Evolutionary conservation across 208 protist species (phyloP), one percentile per base, ranked within the genome.

Genomic region (Trypanosoma brucei): DNA sequence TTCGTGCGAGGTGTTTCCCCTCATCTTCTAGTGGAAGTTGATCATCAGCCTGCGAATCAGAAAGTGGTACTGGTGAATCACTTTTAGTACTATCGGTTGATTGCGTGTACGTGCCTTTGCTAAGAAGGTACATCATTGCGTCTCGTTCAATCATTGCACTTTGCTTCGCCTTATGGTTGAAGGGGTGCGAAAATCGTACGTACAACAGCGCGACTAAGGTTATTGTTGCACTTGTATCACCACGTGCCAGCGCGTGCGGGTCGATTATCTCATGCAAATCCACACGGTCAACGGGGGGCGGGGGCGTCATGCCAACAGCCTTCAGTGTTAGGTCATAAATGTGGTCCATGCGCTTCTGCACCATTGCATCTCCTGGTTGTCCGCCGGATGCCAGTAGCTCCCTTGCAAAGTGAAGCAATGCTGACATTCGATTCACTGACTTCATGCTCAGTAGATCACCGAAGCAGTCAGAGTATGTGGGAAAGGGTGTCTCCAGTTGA

Each of bases 121-220:
- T 91, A 60, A 92, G 85, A 3, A 93, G 74, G 9, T 83, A 69
- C 36, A 93, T 59, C 58, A 95, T 83, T 33, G 79, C 76, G 3
- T 70, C 81, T 0, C 70, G 58, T 65, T 95, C 89, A 40, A 84
- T 56, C 59, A 44, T 40, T n/a, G 86, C 86, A 68, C 77, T 81
- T 52, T 83, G 73, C 22, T 64, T 75, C 37, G 75, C 78, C 62
- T 95, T 95, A 73, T 95, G 89, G 62, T 95, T 86, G 68, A 95
- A 95, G 8, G 89, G 84, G 57, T 95, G 86, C 6, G 89, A 53
- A 55, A 95, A 95, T 55, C 89, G 84, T 6, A 83, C 75, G 74
- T 95, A 95, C 33, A 95, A 71, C n/a, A 95, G 75, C 7, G 86
- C 76, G 14, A 95, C 31, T 53, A 95, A 68, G 3, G 89, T 95